Percentiles rank a stretch among this genome's conserved stretches.
These are phyloP conservation scores for Erysimum pusillum DNA, from an alignment of 441 rosid species.

Conservation along the genomic window DNA sequence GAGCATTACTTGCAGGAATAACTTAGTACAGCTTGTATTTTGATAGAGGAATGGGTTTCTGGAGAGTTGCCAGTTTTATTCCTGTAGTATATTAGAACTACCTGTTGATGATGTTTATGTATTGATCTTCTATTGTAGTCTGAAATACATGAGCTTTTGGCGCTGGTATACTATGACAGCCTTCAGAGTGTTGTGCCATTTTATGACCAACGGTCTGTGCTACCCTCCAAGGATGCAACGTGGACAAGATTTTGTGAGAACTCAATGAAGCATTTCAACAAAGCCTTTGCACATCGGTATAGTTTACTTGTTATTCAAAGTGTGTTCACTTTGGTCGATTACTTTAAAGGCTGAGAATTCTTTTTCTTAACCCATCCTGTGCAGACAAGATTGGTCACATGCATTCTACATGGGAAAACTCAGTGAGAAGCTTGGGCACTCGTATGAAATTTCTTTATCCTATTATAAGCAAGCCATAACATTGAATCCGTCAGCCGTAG, in stretches of 20 bases:
- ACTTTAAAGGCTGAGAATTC: slow-evolving; percentile 32
- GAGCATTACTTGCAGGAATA: slow-evolving; percentile 23
- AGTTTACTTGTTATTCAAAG: slow-evolving; percentile 34
- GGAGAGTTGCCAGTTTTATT: slow-evolving; percentile 21
- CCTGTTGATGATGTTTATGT: slow-evolving; percentile 43
- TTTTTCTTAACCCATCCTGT: slow-evolving; percentile 33
- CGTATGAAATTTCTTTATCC: slow-evolving; percentile 71
- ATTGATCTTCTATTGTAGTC: slow-evolving; percentile 64
- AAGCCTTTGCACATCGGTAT: slow-evolving; percentile 90
- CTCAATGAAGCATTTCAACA: slow-evolving; percentile 90
- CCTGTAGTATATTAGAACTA: slow-evolving; percentile 9
- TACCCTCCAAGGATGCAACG: slow-evolving; percentile 84
- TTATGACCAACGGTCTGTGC: slow-evolving; percentile 87
- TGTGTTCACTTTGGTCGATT: slow-evolving; percentile 31
- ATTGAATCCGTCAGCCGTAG: slow-evolving; percentile 90
- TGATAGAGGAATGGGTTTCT: slow-evolving; percentile 32
- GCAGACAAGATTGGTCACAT: slow-evolving; percentile 99
- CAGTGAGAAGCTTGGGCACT: slow-evolving; percentile 88
- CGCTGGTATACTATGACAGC: slow-evolving; percentile 98
- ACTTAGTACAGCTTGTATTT: slow-evolving; percentile 22
- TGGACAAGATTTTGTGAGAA: slow-evolving; percentile 87
- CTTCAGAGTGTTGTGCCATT: slow-evolving; percentile 98
- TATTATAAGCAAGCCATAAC: slow-evolving; percentile 84
- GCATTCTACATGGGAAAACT: slow-evolving; percentile 99
- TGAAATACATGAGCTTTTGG: slow-evolving; percentile 96